Conservation (phyloP, 148 eudicot species). For the Vaccinium corymbosum region DNA sequence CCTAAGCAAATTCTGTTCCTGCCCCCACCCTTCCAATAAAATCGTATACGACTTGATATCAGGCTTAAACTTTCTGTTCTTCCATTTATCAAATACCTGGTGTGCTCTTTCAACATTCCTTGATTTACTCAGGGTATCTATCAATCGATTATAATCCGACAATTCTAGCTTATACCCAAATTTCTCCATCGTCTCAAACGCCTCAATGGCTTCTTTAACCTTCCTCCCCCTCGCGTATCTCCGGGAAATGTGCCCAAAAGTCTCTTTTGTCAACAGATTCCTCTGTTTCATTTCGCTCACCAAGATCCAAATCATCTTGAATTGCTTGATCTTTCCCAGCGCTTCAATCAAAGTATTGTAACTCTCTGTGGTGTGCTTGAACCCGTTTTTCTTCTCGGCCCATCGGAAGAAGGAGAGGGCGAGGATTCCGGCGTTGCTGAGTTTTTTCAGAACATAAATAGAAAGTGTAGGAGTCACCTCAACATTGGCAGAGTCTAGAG, state of each 20-base stretch:
- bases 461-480: conserved; percentile 41
- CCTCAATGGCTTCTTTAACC: conserved; percentile 58
- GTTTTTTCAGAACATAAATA: conserved; percentile 52
- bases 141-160: conserved; percentile 59
- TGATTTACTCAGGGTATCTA: conserved; percentile 62
- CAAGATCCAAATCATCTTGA: conserved; percentile 48
- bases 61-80: conserved; percentile 49
- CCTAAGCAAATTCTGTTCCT: conserved; percentile 53
- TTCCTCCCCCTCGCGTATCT: conserved; percentile 73
- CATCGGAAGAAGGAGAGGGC: conserved; percentile 75
- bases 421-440: conserved; percentile 66
- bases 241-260: conserved; percentile 61
- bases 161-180: conserved; percentile 51
- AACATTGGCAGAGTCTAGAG: conserved; percentile 28
- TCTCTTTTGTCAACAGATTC: conserved; percentile 50
- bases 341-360: conserved; percentile 72
- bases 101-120: conserved; percentile 66
- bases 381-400: conserved; percentile 70
- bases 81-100: conserved; percentile 75
- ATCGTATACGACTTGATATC: conserved; percentile 66
- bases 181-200: conserved; percentile 69
- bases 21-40: conserved; percentile 83
- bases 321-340: conserved; percentile 81
- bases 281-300: conserved; percentile 58
- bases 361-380: conserved; percentile 43